These are phyloP conservation scores for Solanum sejunctum DNA, from an alignment of 257 asterid species.

Conservation along the genomic window DNA sequence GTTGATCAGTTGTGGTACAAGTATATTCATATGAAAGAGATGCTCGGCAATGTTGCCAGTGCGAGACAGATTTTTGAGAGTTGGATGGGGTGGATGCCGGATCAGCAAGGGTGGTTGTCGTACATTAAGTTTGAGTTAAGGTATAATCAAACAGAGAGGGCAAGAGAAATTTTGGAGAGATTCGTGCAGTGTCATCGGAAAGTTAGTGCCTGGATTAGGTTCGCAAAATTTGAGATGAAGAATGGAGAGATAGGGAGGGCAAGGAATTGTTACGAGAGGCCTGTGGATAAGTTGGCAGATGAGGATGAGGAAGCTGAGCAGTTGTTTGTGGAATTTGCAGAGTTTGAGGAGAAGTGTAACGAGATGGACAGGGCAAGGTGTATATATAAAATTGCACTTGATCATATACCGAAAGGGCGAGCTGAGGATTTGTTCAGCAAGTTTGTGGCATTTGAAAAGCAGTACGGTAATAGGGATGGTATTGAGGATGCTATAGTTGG, in stretches of 20 bases:
- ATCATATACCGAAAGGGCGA: not conserved
- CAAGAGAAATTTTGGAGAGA: not conserved
- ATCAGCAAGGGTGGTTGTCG: not conserved
- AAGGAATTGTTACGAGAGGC: not conserved
- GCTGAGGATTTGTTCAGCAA: not conserved
- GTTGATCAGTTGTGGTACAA: not conserved
- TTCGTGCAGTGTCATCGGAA: not conserved
- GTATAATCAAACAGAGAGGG: not conserved
- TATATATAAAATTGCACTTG: not conserved
- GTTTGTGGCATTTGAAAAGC: not conserved
- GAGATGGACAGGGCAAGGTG: not conserved
- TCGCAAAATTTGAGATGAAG: not conserved
- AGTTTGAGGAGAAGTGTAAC: not conserved
- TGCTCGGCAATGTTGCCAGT: not conserved
- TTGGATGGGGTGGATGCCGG: not conserved
- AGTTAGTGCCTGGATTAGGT: not conserved
- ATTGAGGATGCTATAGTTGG: not conserved
- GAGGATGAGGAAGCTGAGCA: not conserved
- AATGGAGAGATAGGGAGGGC: not conserved
- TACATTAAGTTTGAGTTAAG: not conserved
- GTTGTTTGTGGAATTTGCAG: not conserved
- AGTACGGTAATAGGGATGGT: not conserved
- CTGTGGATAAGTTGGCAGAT: not conserved
- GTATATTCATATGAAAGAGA: not conserved
- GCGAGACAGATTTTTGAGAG: not conserved